Evolutionary conservation across 306 rosid genomes (phyloP), one percentile per base, ranked within the genome.

Genomic region (Quercus ilex): DNA sequence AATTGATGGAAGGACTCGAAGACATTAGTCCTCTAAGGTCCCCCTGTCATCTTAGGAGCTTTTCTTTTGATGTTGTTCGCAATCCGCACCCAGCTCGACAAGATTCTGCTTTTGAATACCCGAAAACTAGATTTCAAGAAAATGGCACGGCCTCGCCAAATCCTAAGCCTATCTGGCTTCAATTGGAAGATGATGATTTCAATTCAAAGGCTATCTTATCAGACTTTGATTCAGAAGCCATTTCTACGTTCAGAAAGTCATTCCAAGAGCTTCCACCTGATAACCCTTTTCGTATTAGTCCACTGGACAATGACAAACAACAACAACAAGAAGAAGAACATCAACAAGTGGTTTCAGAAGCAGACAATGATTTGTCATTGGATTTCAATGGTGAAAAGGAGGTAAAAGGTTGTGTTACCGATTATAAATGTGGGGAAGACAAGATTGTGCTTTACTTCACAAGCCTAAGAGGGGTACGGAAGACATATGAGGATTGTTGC

Each of bases 1-100:
- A 96, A 81, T 77, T 96, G 8, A 93, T 93, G 99, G 99, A 89
- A 85, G 99, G 99, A 1, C 97, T 96, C 21, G 99, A 96, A 77
- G 99, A 93, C 4, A 70, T 35, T 2, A 90, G 90, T 56, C 96
- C 99, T 51, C 78, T 85, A 18, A 74, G 91, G 59, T 88, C 97
- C 25, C 95, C 98, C 18, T 71, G 53, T 74, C 92, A 80, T 25
- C 51, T 84, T 52, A 77, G 89, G 55, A 90, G 93, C 84, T 87
- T 95, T 77, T 95, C 97, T 28, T 95, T 93, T 25, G 90, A 91
- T 78, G 68, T 87, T 21, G 73, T 83, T 11, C 75, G 62, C 2
- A 35, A 17, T 25, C 80, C 73, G 15, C 38, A 55, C 21, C 80
- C 83, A 2, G n/a, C 38, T 20, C 25, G 31, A 1, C 30, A 14